These are phyloP conservation scores for Alternaria sp. DNA, from an alignment of 2,329 filamentous ascomycete genomes.

Conservation along the genomic window DNA sequence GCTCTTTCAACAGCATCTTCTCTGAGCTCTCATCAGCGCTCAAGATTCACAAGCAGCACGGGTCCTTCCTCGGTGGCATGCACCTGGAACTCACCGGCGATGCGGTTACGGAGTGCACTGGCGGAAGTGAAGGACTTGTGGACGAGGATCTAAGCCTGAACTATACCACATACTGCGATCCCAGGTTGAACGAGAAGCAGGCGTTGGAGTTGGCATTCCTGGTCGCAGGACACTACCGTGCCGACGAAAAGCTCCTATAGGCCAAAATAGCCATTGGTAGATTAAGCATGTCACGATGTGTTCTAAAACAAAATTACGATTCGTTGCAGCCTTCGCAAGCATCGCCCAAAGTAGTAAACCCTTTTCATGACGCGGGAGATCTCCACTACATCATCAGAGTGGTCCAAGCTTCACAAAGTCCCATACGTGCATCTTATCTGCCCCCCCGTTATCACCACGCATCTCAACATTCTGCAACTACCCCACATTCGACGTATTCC, in stretches of 20 bases:
- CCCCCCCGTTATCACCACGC: constrained; percentile 26
- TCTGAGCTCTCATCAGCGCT: constrained; percentile 84
- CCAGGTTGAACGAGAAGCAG: constrained; percentile 95
- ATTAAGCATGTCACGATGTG: background rate
- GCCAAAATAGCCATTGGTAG: background rate
- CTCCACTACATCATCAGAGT: constrained; percentile 10
- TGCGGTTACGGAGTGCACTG: constrained; percentile 93
- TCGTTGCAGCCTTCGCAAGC: background rate
- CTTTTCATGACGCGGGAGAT: background rate
- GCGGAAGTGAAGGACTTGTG: constrained; percentile 82
- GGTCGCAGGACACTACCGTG: constrained; percentile 80
- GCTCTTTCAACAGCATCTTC: constrained; percentile 89
- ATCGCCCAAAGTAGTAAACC: background rate
- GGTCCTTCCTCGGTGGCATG: constrained; percentile 88
- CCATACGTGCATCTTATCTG: constrained; percentile 21
- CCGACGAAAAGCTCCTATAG: constrained; percentile 42
- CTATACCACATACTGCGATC: constrained; percentile 97
- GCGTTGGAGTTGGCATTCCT: constrained; percentile 93
- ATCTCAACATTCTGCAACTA: constrained; percentile 29
- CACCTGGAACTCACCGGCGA: constrained; percentile 96
- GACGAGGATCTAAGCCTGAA: constrained; percentile 89
- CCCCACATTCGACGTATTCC: constrained; percentile 14
- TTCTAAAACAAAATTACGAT: background rate
- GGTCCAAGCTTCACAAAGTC: constrained; percentile 8
- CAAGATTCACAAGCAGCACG: constrained; percentile 80